Evolutionary conservation across 306 rosid species (phyloP).

Genomic region (Delonix regia): DNA sequence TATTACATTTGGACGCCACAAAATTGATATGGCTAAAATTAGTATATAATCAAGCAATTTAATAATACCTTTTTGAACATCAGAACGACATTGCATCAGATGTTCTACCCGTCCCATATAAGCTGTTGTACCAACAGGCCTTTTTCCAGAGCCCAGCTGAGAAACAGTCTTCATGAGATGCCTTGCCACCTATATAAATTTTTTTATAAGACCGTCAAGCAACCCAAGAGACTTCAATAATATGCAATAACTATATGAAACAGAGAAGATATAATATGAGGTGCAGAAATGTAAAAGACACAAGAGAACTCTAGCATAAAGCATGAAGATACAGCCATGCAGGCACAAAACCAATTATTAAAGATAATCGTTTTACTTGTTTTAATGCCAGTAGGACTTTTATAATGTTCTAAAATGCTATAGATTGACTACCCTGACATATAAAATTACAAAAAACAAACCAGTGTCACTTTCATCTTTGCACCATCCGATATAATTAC

Average conservation of each 20-base stretch:
- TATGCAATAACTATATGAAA: constrained; percentile 22
- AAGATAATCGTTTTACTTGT: constrained; percentile 9
- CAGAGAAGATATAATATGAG: constrained; percentile 9
- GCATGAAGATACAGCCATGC: constrained; percentile 18
- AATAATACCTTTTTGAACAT: constrained; percentile 68
- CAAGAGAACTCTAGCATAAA: constrained; percentile 22
- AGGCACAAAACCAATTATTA: constrained; percentile 4
- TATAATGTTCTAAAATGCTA: constrained; percentile 22
- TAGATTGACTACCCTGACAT: constrained; percentile 18
- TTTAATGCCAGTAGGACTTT: constrained; percentile 13
- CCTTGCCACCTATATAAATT: constrained; percentile 76
- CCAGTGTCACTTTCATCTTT: neutral
- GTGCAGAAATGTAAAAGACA: constrained; percentile 4
- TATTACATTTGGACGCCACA: constrained; percentile 10
- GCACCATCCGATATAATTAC: constrained; percentile 2
- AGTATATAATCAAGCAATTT: constrained; percentile 26
- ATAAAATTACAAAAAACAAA: constrained; percentile 3
- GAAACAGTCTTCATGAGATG: constrained; percentile 89
- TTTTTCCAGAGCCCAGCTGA: constrained; percentile 76
- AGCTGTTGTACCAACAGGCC: constrained; percentile 86
- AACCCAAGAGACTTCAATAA: constrained; percentile 22
- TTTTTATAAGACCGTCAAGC: constrained; percentile 28
- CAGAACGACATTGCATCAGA: constrained; percentile 59
- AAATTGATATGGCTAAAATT: constrained; percentile 24
- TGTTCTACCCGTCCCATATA: constrained; percentile 77